phyloP scores from a whole-genome alignment of 768 basidiomycete genomes.

The Calocybe indica region DNA sequence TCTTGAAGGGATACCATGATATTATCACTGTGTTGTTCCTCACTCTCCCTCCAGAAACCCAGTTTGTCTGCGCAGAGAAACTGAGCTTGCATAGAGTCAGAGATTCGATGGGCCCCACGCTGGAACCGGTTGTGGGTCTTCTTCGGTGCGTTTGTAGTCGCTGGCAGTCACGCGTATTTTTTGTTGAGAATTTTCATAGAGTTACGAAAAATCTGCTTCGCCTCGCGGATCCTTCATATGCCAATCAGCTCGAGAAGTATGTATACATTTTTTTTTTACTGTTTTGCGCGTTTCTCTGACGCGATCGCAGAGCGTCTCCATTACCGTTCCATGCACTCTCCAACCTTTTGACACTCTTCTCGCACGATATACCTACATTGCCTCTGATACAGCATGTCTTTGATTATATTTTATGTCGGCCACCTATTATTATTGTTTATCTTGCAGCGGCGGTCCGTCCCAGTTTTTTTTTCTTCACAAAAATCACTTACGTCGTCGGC shows the following conservation, averaged over 20 bases:
- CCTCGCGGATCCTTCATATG: constrained; percentile 64
- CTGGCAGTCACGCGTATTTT: neutral
- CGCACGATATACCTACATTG: constrained; percentile 89
- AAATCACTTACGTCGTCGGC: neutral
- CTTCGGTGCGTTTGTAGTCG: constrained; percentile 42
- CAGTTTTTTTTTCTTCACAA: neutral
- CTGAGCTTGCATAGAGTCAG: constrained; percentile 73
- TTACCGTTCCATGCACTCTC: constrained; percentile 88
- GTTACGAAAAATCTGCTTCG: constrained; percentile 70
- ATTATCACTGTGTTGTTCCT: constrained; percentile 81
- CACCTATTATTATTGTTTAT: constrained; percentile 79
- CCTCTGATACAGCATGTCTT: constrained; percentile 88
- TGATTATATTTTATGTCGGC: constrained; percentile 80
- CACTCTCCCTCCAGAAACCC: constrained; percentile 58
- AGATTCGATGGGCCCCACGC: constrained; percentile 82
- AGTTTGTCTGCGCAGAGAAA: constrained; percentile 58
- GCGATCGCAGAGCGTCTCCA: constrained; percentile 50
- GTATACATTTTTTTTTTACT: constrained; percentile 11
- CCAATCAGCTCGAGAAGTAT: constrained; percentile 63
- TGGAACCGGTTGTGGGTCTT: constrained; percentile 82
- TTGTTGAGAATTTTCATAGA: constrained; percentile 27
- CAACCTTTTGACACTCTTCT: constrained; percentile 85
- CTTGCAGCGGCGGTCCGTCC: constrained; percentile 71
- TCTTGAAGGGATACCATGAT: constrained; percentile 80
- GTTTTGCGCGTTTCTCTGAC: neutral